A percentile compares a stretch with the other conserved stretches of the same genome.
Evolutionary conservation across 1,139 yeast genomes (phyloP).

Genomic region (Suhomyces taliae): DNA sequence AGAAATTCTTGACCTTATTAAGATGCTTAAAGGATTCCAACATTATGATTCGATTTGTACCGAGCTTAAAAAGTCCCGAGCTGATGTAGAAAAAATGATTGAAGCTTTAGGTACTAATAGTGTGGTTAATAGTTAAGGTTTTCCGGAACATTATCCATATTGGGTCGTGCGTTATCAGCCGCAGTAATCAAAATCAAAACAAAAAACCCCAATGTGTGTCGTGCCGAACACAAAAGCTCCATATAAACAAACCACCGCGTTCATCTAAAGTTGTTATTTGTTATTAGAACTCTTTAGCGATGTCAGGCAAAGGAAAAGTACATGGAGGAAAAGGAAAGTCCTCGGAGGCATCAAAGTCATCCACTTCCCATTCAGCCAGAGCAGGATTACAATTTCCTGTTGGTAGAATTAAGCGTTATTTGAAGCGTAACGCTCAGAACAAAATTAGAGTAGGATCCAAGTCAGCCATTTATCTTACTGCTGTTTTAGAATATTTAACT

Average conservation of each 20-base stretch:
- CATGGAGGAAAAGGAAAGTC: slow-evolving; percentile 97
- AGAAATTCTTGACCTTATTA: slow-evolving; percentile 33
- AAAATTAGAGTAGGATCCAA: slow-evolving; percentile 96
- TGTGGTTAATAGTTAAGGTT: slow-evolving; percentile 35
- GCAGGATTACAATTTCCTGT: slow-evolving; percentile 99
- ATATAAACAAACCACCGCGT: slow-evolving; percentile 12
- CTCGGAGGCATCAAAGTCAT: slow-evolving; percentile 60
- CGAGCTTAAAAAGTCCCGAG: slow-evolving; percentile 56
- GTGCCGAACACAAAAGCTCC: slow-evolving; percentile 9
- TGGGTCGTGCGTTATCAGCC: background rate
- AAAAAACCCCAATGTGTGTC: slow-evolving; percentile 1
- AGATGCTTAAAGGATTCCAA: slow-evolving; percentile 56
- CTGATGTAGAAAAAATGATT: slow-evolving; percentile 53
- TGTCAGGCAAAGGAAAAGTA: slow-evolving; percentile 88
- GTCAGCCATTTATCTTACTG: slow-evolving; percentile 95
- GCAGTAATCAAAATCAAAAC: slow-evolving; percentile 8
- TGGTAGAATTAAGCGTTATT: slow-evolving; percentile 95
- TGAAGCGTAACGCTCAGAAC: slow-evolving; percentile 88
- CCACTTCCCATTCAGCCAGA: slow-evolving; percentile 91
- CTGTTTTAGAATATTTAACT: slow-evolving; percentile 94
- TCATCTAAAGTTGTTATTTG: slow-evolving; percentile 7
- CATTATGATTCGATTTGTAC: slow-evolving; percentile 76
- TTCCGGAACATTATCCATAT: background rate
- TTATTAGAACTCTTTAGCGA: slow-evolving; percentile 23
- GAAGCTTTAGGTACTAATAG: slow-evolving; percentile 45